Evolutionary conservation across 352 stramenopile genomes (phyloP).

Genomic region (Aphanomyces invadans): DNA sequence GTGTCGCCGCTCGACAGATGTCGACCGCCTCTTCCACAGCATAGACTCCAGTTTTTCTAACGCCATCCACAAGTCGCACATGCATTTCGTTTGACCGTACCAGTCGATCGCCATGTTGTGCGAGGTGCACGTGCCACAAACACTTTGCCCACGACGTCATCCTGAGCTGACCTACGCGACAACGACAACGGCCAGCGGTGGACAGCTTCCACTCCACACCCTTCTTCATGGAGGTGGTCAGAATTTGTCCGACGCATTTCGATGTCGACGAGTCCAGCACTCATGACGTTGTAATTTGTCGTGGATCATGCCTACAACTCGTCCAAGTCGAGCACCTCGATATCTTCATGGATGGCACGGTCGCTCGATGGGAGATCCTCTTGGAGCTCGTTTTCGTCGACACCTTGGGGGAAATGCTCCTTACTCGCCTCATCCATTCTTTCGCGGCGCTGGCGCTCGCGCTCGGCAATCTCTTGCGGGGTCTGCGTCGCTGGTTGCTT

Average conservation of each 20-base stretch:
- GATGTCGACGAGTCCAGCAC: too few relatives aligned
- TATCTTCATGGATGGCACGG: constrained; percentile 28
- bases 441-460: constrained; percentile 27
- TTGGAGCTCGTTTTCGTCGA: constrained; percentile 44
- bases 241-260: too few relatives aligned
- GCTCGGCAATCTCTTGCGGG: constrained; percentile 27
- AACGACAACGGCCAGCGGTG: too few relatives aligned
- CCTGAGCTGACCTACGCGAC: too few relatives aligned
- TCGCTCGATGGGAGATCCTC: constrained; percentile 27
- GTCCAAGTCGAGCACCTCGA: constrained; percentile 47
- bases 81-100: too few relatives aligned
- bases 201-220: too few relatives aligned
- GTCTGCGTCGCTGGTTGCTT: constrained; percentile 16
- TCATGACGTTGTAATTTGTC: too few relatives aligned
- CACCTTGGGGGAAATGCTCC: constrained; percentile 25
- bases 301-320: constrained; percentile 27
- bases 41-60: not conserved
- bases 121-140: not conserved
- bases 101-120: too few relatives aligned
- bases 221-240: too few relatives aligned
- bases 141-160: too few relatives aligned
- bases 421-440: constrained; percentile 28
- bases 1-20: not conserved
- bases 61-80: too few relatives aligned
- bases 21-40: not conserved